phyloP scores from a whole-genome alignment of 306 rosid species.

The Lathyrus oleraceus region DNA sequence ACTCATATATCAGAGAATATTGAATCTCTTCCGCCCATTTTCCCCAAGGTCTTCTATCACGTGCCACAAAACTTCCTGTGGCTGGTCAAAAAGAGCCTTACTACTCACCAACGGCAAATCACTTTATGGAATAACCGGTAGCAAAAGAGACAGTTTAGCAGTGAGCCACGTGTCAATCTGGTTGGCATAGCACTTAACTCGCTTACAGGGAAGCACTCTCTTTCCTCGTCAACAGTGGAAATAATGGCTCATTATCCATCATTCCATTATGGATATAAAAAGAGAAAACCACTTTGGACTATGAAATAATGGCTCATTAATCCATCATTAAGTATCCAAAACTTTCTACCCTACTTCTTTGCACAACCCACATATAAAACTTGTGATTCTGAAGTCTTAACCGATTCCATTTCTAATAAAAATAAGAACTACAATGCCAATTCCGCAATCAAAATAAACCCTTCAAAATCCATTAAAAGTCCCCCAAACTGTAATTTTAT shows the following conservation, averaged over 20 bases:
- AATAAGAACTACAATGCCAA: conserved; percentile 4
- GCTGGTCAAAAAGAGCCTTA: too few species aligned
- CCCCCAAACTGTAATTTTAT: background rate
- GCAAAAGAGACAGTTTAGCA: too few species aligned
- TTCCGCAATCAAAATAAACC: conserved; percentile 3
- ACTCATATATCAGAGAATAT: background rate
- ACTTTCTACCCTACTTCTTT: conserved; percentile 7
- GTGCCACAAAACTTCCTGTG: background rate
- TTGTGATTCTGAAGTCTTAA: conserved; percentile 14
- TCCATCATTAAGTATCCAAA: background rate
- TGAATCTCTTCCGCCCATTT: background rate
- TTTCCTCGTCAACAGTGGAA: too few species aligned
- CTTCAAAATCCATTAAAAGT: conserved; percentile 10
- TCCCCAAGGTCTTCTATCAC: background rate
- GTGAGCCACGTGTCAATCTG: too few species aligned
- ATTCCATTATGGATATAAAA: too few species aligned
- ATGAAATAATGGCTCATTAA: too few species aligned
- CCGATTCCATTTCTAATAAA: background rate
- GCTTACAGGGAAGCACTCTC: too few species aligned
- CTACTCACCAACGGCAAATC: too few species aligned
- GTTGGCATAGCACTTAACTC: too few species aligned
- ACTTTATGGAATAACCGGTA: too few species aligned
- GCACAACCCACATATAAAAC: background rate
- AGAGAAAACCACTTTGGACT: too few species aligned
- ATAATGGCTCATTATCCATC: too few species aligned